Percentiles rank a stretch among this genome's conserved stretches.
Conservation (phyloP, 176 grass and related monocot genomes). For the Oropetium thomaeum region DNA sequence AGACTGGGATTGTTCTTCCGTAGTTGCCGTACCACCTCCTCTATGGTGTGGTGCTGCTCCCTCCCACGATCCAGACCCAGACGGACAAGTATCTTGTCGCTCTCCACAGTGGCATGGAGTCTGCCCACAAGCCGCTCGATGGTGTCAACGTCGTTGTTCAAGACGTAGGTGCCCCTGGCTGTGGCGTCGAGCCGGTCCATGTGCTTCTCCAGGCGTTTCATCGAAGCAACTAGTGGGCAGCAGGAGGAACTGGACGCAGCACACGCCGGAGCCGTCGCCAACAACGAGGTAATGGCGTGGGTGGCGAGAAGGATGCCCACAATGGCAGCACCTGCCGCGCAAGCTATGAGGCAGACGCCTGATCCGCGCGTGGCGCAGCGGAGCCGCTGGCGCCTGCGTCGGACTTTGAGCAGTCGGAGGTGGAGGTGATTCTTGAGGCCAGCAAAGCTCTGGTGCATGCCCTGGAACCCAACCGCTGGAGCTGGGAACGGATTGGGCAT, state of each 20-base stretch:
- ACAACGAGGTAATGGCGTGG: conserved; percentile 39
- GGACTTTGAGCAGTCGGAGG: conserved; percentile 51
- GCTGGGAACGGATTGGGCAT: conserved; percentile 71
- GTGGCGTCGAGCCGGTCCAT: conserved; percentile 72
- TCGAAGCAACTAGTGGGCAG: conserved; percentile 25
- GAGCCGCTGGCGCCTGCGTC: conserved; percentile 45
- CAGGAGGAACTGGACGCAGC: conserved; percentile 26
- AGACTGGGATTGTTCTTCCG: conserved; percentile 73
- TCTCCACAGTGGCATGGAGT: conserved; percentile 70
- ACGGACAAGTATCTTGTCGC: conserved; percentile 69
- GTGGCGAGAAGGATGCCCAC: conserved; percentile 58
- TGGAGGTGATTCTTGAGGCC: conserved; percentile 76
- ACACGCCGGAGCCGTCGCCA: conserved; percentile 32
- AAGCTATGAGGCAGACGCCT: conserved; percentile 59
- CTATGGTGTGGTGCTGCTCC: conserved; percentile 72
- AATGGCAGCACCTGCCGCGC: conserved; percentile 40
- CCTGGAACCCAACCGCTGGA: conserved; percentile 44
- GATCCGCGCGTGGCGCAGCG: conserved; percentile 47
- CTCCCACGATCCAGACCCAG: conserved; percentile 71
- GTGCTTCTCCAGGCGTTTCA: conserved; percentile 52
- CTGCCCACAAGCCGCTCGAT: conserved; percentile 77
- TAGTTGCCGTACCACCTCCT: conserved; percentile 74
- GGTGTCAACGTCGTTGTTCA: conserved; percentile 78
- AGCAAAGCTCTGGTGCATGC: conserved; percentile 56
- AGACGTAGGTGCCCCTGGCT: conserved; percentile 72